These are phyloP conservation scores for Rosa lucieae DNA, from an alignment of 306 rosid species.

Conservation along the genomic window DNA sequence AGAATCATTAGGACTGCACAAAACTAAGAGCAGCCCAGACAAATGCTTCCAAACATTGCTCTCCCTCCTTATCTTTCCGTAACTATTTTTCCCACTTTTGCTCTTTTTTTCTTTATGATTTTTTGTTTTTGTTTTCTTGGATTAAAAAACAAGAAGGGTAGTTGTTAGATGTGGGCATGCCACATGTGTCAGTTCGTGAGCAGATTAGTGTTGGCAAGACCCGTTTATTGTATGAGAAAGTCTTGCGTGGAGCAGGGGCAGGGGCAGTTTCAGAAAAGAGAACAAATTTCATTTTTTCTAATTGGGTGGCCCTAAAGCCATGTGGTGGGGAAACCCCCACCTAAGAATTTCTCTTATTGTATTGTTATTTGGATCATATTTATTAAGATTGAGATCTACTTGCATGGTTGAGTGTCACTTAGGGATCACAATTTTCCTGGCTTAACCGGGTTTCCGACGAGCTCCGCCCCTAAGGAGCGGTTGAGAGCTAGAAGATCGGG, in stretches of 20 bases:
- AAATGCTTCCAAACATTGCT: neutral
- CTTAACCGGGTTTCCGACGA: neutral
- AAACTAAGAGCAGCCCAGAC: slow-evolving; percentile 2
- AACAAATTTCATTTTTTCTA: no score
- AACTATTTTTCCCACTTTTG: neutral
- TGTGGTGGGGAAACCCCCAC: no score
- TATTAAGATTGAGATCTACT: slow-evolving; percentile 3
- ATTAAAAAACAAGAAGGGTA: slow-evolving; percentile 11
- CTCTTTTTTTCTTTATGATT: neutral
- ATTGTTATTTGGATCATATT: slow-evolving; percentile 7
- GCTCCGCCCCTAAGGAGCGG: neutral
- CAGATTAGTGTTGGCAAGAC: slow-evolving; percentile 11
- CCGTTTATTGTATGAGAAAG: neutral
- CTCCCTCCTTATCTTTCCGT: neutral
- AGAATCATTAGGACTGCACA: slow-evolving; percentile 19
- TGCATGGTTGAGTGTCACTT: neutral
- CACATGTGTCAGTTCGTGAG: slow-evolving; percentile 6
- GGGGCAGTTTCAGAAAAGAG: no score
- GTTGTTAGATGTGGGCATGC: slow-evolving; percentile 7
- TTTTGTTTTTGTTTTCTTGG: neutral
- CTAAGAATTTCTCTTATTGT: no score
- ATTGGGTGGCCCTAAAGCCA: no score
- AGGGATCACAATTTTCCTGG: neutral
- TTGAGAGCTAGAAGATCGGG: neutral
- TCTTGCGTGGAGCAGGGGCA: no score